Conservation (phyloP, 2,329 filamentous ascomycete genomes). For the Paradendryphiella salina region DNA sequence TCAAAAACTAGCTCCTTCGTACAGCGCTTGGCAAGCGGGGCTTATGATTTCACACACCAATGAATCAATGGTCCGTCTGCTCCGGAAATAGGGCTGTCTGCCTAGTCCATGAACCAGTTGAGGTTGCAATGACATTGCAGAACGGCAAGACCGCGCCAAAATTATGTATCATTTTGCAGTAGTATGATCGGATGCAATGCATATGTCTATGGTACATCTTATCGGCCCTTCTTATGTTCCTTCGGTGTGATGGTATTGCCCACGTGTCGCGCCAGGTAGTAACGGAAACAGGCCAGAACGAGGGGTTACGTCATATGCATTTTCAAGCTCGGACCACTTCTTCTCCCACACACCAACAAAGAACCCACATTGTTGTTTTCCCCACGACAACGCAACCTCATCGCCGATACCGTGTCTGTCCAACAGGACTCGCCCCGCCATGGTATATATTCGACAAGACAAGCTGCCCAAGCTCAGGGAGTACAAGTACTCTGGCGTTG, state of each 20-base stretch:
- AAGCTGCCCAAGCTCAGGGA: slow-evolving; percentile 84
- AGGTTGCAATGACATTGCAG: background rate
- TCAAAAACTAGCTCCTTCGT: no score
- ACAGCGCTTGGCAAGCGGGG: background rate
- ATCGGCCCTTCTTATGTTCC: background rate
- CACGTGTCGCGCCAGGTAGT: background rate
- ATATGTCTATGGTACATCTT: background rate
- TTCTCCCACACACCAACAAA: slow-evolving; percentile 14
- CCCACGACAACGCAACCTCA: slow-evolving; percentile 18
- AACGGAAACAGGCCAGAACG: slow-evolving; percentile 8
- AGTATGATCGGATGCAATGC: background rate
- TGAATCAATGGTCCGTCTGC: background rate
- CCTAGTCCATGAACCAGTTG: background rate
- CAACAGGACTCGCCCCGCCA: slow-evolving; percentile 45
- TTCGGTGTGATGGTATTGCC: no score
- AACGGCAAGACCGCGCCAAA: background rate
- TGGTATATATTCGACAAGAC: slow-evolving; percentile 95
- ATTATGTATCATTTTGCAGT: background rate
- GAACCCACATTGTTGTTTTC: slow-evolving; percentile 2
- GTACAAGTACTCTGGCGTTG: slow-evolving; percentile 94
- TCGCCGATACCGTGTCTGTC: slow-evolving; percentile 4
- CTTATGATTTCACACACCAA: background rate
- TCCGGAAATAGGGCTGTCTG: slow-evolving; percentile 1
- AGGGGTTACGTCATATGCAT: slow-evolving; percentile 39
- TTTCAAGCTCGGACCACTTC: slow-evolving; percentile 31